A percentile compares a stretch with the other conserved stretches of the same genome.
phyloP scores from a whole-genome alignment of 2,329 filamentous ascomycete genomes.

The Fusarium clavum region DNA sequence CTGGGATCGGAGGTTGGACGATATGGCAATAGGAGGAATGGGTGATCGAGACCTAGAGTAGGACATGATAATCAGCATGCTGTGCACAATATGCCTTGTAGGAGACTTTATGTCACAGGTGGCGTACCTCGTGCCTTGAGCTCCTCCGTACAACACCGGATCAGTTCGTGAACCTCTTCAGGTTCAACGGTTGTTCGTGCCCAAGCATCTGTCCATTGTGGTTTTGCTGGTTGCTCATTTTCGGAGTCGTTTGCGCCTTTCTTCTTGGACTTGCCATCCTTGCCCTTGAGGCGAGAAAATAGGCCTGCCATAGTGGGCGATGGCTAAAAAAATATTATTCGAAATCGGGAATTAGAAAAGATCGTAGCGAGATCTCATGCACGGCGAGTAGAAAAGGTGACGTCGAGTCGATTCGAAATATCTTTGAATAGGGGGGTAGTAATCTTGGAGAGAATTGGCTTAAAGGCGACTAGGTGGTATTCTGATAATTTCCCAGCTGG shows the following conservation, averaged over 20 bases:
- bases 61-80: conserved; percentile 38
- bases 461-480: conserved; percentile 5
- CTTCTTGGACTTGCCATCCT: conserved; percentile 75
- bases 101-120: conserved; percentile 4
- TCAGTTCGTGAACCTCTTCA: conserved; percentile 89
- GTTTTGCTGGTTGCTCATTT: conserved; percentile 71
- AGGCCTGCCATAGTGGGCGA: conserved; percentile 64
- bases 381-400: conserved; percentile 22
- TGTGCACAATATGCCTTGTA: conserved; percentile 5
- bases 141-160: conserved; percentile 87
- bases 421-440: conserved; percentile 36
- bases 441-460: conserved; percentile 20
- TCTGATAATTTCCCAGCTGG: conserved; percentile 33
- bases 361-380: conserved; percentile 28
- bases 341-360: conserved; percentile 20
- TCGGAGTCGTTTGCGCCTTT: conserved; percentile 69
- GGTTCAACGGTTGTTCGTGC: conserved; percentile 83
- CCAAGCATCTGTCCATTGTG: conserved; percentile 90
- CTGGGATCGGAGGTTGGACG: conserved; percentile 92
- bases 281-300: conserved; percentile 77
- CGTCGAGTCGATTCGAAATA: conserved; percentile 25
- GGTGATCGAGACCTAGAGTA: conserved; percentile 80
- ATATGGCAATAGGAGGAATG: conserved; percentile 94
- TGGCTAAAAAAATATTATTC: conserved; percentile 13
- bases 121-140: conserved; percentile 91